These are phyloP conservation scores for Collybiopsis luxurians DNA, from an alignment of 768 basidiomycete genomes.

Conservation along the genomic window DNA sequence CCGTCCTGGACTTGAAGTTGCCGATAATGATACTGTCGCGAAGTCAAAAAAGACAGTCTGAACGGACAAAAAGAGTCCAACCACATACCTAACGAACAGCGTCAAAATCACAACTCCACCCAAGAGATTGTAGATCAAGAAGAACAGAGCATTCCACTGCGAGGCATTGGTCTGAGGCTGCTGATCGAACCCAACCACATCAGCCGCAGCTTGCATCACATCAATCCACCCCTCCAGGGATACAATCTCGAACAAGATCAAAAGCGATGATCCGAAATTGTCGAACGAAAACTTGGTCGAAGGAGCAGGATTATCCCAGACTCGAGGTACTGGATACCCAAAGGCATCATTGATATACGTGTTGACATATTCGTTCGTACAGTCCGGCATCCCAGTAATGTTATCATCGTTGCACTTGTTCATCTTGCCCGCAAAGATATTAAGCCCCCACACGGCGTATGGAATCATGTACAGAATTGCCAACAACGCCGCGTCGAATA, in stretches of 20 bases:
- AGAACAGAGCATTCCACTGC: constrained; percentile 86
- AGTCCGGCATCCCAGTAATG: constrained; percentile 56
- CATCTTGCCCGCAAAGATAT: constrained; percentile 85
- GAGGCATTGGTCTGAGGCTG: constrained; percentile 75
- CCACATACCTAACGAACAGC: constrained; percentile 79
- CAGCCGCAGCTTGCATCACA: constrained; percentile 79
- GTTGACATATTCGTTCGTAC: constrained; percentile 71
- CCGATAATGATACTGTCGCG: constrained; percentile 84
- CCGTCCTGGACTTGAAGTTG: constrained; percentile 86
- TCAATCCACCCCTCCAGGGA: constrained; percentile 98
- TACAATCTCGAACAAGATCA: constrained; percentile 95
- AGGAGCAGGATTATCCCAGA: constrained; percentile 86
- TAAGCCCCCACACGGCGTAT: constrained; percentile 91
- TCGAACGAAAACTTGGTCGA: constrained; percentile 90
- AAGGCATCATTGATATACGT: constrained; percentile 60
- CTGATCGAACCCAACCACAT: constrained; percentile 63
- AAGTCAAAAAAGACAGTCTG: constrained; percentile 10
- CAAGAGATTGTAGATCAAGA: constrained; percentile 87
- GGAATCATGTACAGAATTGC: constrained; percentile 92
- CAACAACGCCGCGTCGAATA: constrained; percentile 86
- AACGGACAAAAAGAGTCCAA: neutral
- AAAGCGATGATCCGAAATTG: constrained; percentile 73
- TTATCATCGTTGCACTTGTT: constrained; percentile 77
- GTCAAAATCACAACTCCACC: constrained; percentile 90
- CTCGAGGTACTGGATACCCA: constrained; percentile 74